Base-by-base conservation (phyloP, 163 green algal species). In the Scenedesmus sp. region DNA sequence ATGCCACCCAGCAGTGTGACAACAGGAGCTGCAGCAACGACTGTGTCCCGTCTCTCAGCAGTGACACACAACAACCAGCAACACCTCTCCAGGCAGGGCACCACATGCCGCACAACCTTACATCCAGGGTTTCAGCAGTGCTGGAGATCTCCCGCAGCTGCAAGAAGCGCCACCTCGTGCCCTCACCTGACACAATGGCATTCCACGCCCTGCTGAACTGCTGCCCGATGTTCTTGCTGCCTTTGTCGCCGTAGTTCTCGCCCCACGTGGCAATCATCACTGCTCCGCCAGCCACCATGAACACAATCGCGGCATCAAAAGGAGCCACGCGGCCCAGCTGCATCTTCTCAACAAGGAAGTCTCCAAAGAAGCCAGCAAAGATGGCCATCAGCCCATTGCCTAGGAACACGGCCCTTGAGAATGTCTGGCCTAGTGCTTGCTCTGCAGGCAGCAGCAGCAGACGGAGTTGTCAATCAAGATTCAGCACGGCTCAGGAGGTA, bases 311-410 rank as follows among this genome's bases (percentile, higher is more conserved):
- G 2, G 97, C 97, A 88, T 99, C 98, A 93, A 99, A 99, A 9
- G 98, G 98, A 3, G 97, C 96, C 73, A 99, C 98, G 0, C 97
- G 94, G 3, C 96, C 97, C 7, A 99, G 76, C 0, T 81, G 20
- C 12, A 98, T 67, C 12, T 93, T 95, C 74, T 97, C 96, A n/a
- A 99, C 98, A 20, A 99, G 95, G 12, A 94, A 90, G 92, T 99
- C 98, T 3, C 96, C 98, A 55, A 98, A 66, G 81, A 99, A 96
- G 6, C 98, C 98, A 15, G 96, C 94, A 18, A 98, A 54, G 87
- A 98, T 98, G 55, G 97, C 96, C 79, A 97, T 95, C 34, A 96
- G 81, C 5, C 98, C 98, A 90, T 99, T 99, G 90, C 98, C 98
- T 12, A 99, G 88, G 88, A 99, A 99, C 10, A 99, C 96, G 2